These are phyloP conservation scores for Phaffia rhodozyma DNA, from an alignment of 1,284 basidiomycete genomes.

Conservation along the genomic window DNA sequence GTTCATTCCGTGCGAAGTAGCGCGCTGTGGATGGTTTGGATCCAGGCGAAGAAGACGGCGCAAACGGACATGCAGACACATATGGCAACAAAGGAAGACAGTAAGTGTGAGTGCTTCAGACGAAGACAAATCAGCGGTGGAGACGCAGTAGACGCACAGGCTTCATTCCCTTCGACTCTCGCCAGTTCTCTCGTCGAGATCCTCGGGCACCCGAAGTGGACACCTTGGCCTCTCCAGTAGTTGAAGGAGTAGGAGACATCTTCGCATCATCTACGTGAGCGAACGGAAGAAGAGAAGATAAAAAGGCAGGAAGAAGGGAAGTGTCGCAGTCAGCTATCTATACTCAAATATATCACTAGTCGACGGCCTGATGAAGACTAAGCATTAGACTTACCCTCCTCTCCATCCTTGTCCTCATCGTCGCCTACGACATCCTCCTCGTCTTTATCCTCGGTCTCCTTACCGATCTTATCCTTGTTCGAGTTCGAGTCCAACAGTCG, in stretches of 20 bases:
- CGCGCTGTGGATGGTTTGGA: slow-evolving; percentile 14
- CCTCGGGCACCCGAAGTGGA: slow-evolving; percentile 34
- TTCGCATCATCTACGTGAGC: neutral
- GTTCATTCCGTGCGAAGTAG: slow-evolving; percentile 29
- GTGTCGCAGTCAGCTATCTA: neutral
- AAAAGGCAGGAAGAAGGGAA: neutral
- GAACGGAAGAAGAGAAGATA: neutral
- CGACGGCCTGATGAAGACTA: too few relatives aligned
- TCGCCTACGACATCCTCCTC: slow-evolving; percentile 41
- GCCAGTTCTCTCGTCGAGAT: slow-evolving; percentile 34
- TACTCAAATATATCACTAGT: too few relatives aligned
- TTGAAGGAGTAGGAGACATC: neutral
- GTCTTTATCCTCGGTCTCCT: slow-evolving; percentile 70
- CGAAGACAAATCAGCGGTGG: too few relatives aligned
- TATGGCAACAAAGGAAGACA: too few relatives aligned
- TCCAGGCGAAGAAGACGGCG: too few relatives aligned
- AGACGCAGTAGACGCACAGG: neutral
- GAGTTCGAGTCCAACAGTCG: slow-evolving; percentile 52
- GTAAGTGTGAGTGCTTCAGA: too few relatives aligned
- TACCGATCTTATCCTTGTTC: slow-evolving; percentile 56
- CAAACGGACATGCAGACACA: too few relatives aligned
- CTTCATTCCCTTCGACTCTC: slow-evolving; percentile 33
- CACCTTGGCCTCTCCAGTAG: slow-evolving; percentile 24
- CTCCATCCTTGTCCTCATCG: slow-evolving; percentile 20
- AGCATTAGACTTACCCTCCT: slow-evolving; percentile 23